These are phyloP conservation scores for Artemisia argyi DNA, from an alignment of 129 eudicot species.

Conservation along the genomic window DNA sequence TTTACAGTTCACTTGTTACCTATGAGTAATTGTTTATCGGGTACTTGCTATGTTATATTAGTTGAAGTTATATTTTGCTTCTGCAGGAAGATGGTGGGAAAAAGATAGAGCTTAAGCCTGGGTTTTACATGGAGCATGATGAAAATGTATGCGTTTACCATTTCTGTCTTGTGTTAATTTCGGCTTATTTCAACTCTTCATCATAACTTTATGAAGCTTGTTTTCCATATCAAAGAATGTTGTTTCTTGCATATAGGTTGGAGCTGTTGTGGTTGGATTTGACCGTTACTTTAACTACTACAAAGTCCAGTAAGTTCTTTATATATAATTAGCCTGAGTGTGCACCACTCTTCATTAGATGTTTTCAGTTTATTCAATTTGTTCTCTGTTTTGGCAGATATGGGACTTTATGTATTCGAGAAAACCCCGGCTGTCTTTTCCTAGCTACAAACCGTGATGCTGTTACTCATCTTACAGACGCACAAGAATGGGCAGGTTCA, in stretches of 20 bases:
- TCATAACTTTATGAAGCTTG: background rate
- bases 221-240: background rate
- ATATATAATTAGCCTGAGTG: background rate
- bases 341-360: constrained; percentile 2
- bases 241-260: constrained; percentile 58
- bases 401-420: constrained; percentile 95
- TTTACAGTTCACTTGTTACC: constrained; percentile 5
- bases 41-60: constrained; percentile 12
- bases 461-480: constrained; percentile 95
- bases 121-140: constrained; percentile 90
- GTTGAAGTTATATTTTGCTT: constrained; percentile 24
- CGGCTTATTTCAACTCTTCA: background rate
- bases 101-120: constrained; percentile 97
- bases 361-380: background rate
- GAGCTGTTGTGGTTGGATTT: constrained; percentile 99
- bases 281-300: constrained; percentile 97
- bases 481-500: constrained; percentile 99
- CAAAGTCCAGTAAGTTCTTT: constrained; percentile 88
- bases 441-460: constrained; percentile 99
- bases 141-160: constrained; percentile 45
- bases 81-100: constrained; percentile 92
- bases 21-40: background rate
- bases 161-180: constrained; percentile 3
- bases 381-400: constrained; percentile 45
- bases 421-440: constrained; percentile 97